Conservation (phyloP, 257 asterid genomes). For the Plantago major region DNA sequence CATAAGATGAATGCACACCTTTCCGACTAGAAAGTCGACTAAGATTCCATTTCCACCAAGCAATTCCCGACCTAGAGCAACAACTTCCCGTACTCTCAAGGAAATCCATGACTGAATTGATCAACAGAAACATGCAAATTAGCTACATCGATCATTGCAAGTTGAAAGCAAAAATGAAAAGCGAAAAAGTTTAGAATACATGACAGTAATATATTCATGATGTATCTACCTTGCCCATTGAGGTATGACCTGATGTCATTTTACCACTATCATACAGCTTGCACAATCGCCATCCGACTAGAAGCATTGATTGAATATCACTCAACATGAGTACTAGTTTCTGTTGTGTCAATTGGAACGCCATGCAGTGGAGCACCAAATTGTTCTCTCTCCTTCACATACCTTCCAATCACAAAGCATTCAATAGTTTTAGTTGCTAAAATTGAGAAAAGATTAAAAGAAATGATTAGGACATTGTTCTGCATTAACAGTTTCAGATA, state of each 20-base stretch:
- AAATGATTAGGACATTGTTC: too few relatives aligned
- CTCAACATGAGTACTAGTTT: constrained; percentile 78
- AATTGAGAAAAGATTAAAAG: too few relatives aligned
- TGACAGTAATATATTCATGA: neutral
- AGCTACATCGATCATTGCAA: neutral
- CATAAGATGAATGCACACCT: too few relatives aligned
- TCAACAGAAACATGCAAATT: neutral
- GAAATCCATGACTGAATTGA: constrained; percentile 69
- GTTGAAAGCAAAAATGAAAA: neutral
- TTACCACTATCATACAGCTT: constrained; percentile 81
- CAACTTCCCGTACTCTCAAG: constrained; percentile 70
- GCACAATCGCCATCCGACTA: constrained; percentile 92
- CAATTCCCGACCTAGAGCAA: constrained; percentile 80
- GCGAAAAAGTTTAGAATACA: too few relatives aligned
- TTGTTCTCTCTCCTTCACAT: constrained; percentile 87
- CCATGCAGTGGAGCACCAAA: constrained; percentile 90
- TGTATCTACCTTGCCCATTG: constrained; percentile 71
- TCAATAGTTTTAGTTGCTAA: too few relatives aligned
- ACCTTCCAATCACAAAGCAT: constrained; percentile 43
- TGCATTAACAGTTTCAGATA: neutral
- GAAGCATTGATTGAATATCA: constrained; percentile 78
- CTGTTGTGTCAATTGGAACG: constrained; percentile 89
- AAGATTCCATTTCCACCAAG: constrained; percentile 89
- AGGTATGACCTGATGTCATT: constrained; percentile 92
- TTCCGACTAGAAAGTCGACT: constrained; percentile 67